These are phyloP conservation scores for Kodamaea jinghongensis DNA, from an alignment of 805 yeast species.

Conservation along the genomic window DNA sequence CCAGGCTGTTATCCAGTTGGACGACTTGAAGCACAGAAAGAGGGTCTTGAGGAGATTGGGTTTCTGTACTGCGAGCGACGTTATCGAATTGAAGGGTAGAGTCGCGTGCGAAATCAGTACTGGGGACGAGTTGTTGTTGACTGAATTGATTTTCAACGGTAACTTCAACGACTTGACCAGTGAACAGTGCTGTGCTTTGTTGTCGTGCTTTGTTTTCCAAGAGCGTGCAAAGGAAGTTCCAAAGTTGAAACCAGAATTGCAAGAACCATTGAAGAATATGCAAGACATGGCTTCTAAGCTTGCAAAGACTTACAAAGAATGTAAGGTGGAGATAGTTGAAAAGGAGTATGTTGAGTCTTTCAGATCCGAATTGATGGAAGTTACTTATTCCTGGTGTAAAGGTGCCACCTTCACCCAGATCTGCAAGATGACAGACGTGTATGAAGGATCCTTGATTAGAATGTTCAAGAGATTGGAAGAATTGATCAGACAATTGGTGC, in stretches of 20 bases:
- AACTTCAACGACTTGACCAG: conserved; percentile 83
- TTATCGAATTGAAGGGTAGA: conserved; percentile 93
- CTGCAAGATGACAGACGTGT: conserved; percentile 98
- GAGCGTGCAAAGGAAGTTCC: conserved; percentile 90
- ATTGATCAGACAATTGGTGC: conserved; percentile 81
- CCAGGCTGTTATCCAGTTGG: conserved; percentile 88
- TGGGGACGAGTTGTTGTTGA: conserved; percentile 80
- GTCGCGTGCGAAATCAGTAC: conserved; percentile 96
- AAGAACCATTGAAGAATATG: conserved; percentile 87
- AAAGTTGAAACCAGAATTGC: conserved; percentile 78
- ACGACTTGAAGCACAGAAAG: conserved; percentile 89
- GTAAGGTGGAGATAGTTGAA: conserved; percentile 85
- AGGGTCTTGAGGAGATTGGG: conserved; percentile 90
- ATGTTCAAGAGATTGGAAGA: conserved; percentile 95
- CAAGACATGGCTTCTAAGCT: conserved; percentile 89
- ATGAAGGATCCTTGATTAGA: conserved; percentile 93
- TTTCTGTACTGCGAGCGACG: conserved; percentile 80
- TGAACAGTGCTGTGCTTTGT: conserved; percentile 86
- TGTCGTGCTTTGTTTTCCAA: conserved; percentile 95
- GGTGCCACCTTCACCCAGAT: conserved; percentile 96
- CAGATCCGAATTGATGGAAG: conserved; percentile 94
- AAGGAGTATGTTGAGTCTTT: conserved; percentile 91
- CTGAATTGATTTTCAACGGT: conserved; percentile 94
- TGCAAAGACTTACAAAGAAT: conserved; percentile 85
- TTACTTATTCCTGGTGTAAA: conserved; percentile 93